Conservation (phyloP, 352 stramenopile genomes). For the Phytophthora tubulina region DNA sequence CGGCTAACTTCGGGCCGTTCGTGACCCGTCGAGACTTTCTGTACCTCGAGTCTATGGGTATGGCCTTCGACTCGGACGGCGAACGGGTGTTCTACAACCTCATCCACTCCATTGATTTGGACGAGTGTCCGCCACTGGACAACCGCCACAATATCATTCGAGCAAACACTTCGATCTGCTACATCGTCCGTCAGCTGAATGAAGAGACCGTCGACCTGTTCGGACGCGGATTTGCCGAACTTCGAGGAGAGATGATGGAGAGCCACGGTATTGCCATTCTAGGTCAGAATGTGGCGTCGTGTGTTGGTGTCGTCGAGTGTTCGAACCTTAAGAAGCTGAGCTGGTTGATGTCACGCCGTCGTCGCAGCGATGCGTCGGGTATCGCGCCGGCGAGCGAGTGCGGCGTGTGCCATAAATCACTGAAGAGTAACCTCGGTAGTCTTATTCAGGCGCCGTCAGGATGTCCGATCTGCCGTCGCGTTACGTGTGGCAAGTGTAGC, state of each 20-base stretch:
- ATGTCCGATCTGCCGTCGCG: conserved; percentile 40
- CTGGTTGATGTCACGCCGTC: conserved; percentile 50
- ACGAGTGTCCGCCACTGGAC: conserved; percentile 24
- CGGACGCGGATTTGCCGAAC: conserved; percentile 57
- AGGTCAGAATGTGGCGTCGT: conserved; percentile 39
- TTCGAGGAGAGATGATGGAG: conserved; percentile 49
- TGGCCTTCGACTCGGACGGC: conserved; percentile 46
- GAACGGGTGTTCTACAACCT: conserved; percentile 53
- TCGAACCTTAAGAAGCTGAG: conserved; percentile 70
- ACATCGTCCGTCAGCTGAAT: conserved; percentile 47
- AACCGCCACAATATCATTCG: conserved; percentile 44
- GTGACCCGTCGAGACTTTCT: conserved; percentile 45
- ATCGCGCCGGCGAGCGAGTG: conserved; percentile 32
- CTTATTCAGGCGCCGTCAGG: conserved; percentile 29
- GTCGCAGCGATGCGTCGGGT: conserved; percentile 23
- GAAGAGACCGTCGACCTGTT: conserved; percentile 56
- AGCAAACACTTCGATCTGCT: conserved; percentile 57
- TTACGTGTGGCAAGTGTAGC: conserved; percentile 53
- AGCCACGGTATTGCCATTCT: conserved; percentile 47
- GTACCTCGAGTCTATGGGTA: conserved; percentile 52
- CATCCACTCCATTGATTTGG: conserved; percentile 51
- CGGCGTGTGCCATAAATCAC: conserved; percentile 37
- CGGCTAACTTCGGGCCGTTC: conserved; percentile 39
- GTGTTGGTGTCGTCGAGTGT: conserved; percentile 47
- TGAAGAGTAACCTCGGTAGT: conserved; percentile 36